Base-by-base conservation (phyloP, 768 basidiomycete species). In the Rhodotorula diobovata region DNA sequence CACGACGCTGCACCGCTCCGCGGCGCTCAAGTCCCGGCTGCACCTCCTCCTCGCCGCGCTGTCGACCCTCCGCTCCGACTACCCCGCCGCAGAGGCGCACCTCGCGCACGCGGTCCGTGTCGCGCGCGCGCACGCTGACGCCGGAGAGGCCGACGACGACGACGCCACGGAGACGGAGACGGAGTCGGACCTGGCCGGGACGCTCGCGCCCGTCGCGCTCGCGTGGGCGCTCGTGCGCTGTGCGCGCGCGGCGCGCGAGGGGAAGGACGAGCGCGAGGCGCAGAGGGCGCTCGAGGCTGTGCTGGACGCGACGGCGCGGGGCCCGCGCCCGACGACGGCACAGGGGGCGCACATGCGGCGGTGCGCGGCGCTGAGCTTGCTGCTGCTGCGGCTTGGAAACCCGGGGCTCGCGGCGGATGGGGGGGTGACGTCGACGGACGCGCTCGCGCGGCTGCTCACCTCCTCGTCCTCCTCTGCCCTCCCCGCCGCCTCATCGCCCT, bases 241-340 rank as follows among this genome's bases (percentile, higher is more conserved):
- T 2, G 58, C 58, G 14, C 6, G 58, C 2, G 58, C 58, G 1
- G 58, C 58, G 28, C 39, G 41, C 35, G 58, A 45, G 28, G 58
- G 56, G 5, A 55, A 35, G 1, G 61, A 63, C n/a, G 61, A 62
- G 46, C 30, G 45, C 0, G 54, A 63, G 23, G 67, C 67, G 1
- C 45, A 58, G 34, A 30, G 21, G 14, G 55, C 61, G 30, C 62
- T 68, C 55, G 61, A 68, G 46, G 54, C 55, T 4, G 61, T 58
- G 11, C 32, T 68, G 25, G 41, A 30, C 30, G 58, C 28, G 50
- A 21, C 25, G 20, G 11, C 23, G 48, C 10, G 28, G 25, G 48
- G 21, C 11, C 4, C 28, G 48, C 28, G 48, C 48, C 28, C 48
- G 25, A n/a, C n/a, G n/a, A n/a, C n/a, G n/a, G n/a, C n/a, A n/a